phyloP scores from a whole-genome alignment of 495 filamentous ascomycete genomes.

The Thozetella sp. region DNA sequence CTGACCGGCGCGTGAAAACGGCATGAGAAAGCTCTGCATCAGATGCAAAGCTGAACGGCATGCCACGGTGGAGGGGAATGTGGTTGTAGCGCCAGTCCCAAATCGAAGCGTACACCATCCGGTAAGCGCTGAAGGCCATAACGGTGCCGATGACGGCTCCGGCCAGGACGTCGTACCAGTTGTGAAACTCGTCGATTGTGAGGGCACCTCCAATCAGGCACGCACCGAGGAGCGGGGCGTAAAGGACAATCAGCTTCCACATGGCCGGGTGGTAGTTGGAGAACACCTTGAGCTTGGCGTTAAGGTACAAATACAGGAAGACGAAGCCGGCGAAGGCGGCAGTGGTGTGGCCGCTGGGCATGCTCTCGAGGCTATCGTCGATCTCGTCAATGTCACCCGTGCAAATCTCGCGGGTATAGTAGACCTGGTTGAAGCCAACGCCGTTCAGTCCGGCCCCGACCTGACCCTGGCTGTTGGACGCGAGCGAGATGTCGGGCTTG shows the following conservation, averaged over 20 bases:
- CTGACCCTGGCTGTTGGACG: constrained; percentile 23
- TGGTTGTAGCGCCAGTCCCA: constrained; percentile 63
- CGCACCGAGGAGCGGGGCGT: constrained; percentile 60
- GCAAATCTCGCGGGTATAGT: constrained; percentile 51
- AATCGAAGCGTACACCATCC: constrained; percentile 58
- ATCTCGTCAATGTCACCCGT: constrained; percentile 41
- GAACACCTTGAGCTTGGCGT: constrained; percentile 66
- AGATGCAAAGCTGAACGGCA: constrained; percentile 26
- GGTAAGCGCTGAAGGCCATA: constrained; percentile 59
- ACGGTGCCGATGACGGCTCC: constrained; percentile 58
- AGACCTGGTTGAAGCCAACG: constrained; percentile 44
- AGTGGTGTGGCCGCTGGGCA: constrained; percentile 63
- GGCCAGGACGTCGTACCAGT: constrained; percentile 61
- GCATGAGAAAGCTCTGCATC: constrained; percentile 38
- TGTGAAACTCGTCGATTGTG: constrained; percentile 63
- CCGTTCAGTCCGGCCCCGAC: constrained; percentile 32
- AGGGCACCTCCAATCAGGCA: constrained; percentile 58
- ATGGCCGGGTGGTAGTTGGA: constrained; percentile 60
- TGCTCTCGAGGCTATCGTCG: constrained; percentile 55
- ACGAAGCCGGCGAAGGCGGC: constrained; percentile 60
- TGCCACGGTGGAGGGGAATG: constrained; percentile 43
- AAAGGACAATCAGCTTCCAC: constrained; percentile 64
- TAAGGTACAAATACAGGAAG: constrained; percentile 63
- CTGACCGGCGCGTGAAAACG: constrained; percentile 42
- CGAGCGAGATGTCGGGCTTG: constrained; percentile 46